Conservation (phyloP, 2,329 filamentous ascomycete species). For the Colletotrichum sojae region DNA sequence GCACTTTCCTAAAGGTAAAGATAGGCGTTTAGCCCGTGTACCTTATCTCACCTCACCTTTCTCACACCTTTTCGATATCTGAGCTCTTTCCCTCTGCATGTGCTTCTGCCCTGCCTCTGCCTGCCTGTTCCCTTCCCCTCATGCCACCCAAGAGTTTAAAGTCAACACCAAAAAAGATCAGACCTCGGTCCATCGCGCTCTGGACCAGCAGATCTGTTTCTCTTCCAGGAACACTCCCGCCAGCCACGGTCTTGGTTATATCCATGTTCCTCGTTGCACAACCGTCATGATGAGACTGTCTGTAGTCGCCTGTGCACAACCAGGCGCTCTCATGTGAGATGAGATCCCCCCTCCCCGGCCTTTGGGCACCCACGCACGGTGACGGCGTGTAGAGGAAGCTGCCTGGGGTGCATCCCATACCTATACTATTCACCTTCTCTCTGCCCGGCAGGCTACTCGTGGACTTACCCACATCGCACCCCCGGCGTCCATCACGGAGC, state of each 20-base stretch:
- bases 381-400: background rate
- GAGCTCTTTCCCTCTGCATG: slow-evolving; percentile 14
- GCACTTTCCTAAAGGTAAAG: background rate
- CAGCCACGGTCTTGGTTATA: slow-evolving; percentile 15
- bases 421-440: background rate
- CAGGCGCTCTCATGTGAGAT: background rate
- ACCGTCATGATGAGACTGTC: slow-evolving; percentile 19
- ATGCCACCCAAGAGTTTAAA: slow-evolving; percentile 29
- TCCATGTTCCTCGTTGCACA: slow-evolving; percentile 18
- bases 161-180: slow-evolving; percentile 23
- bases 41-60: slow-evolving; percentile 9
- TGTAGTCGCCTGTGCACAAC: slow-evolving; percentile 6
- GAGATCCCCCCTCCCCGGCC: background rate
- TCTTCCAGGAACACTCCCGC: slow-evolving; percentile 3
- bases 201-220: slow-evolving; percentile 29
- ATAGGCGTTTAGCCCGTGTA: slow-evolving; percentile 11
- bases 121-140: background rate
- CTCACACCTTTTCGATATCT: background rate
- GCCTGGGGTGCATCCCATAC: slow-evolving; percentile 5
- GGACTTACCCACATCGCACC: no score
- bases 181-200: slow-evolving; percentile 31
- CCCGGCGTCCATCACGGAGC: no score
- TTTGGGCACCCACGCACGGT: slow-evolving; percentile 7
- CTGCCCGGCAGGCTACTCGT: no score
- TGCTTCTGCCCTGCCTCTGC: slow-evolving; percentile 10